Base-by-base conservation (phyloP, 2,329 filamentous ascomycete species). In the Samsoniella hepiali region DNA sequence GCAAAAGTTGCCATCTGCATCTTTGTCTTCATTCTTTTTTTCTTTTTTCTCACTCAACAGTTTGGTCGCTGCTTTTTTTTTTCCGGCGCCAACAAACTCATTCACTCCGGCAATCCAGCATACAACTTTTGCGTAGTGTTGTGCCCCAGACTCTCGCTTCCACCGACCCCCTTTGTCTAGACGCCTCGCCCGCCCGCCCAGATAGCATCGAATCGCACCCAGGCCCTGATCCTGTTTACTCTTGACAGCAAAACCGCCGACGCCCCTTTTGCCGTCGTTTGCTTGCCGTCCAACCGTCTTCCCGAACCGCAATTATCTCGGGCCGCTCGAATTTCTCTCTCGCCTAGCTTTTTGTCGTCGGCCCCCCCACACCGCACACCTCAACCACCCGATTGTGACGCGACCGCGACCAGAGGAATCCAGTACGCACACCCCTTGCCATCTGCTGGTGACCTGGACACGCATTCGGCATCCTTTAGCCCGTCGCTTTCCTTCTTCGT, bases 341-440 rank as follows among this genome's bases (percentile, higher is more conserved):
- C 15, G 29, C 51, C 34, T 34, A 27, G 6, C 34, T 38, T 17
- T 36, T 29, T 57, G 50, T 27, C 40, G 29, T 38, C 13, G 17
- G 27, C n/a, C 32, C 56, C 42, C 22, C 27, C 45, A 49, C 22
- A 50, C 45, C 57, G 13, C 44, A 59, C 32, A 59, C 17, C 3
- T n/a, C 11, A 31, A 15, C 27, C 44, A 45, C 27, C 47, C 17
- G 31, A 56, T 56, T 49, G 59, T 63, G 62, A 64, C 58, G 63
- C 63, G 63, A 64, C 63, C 63, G 47, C 63, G 63, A 54, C 44
- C 22, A 60, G 50, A 64, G 57, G 44, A 22, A 47, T 45, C 27
- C 49, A 10, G 55, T 13, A 47, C 38, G 40, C 57, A 49, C 55
- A 29, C 49, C 58, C 49, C 49, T 45, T 54, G n/a, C 11, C 7